Evolutionary conservation across 2,329 filamentous ascomycete genomes (phyloP), one percentile per base, ranked within the genome.

Genomic region (Xylariales sp.): DNA sequence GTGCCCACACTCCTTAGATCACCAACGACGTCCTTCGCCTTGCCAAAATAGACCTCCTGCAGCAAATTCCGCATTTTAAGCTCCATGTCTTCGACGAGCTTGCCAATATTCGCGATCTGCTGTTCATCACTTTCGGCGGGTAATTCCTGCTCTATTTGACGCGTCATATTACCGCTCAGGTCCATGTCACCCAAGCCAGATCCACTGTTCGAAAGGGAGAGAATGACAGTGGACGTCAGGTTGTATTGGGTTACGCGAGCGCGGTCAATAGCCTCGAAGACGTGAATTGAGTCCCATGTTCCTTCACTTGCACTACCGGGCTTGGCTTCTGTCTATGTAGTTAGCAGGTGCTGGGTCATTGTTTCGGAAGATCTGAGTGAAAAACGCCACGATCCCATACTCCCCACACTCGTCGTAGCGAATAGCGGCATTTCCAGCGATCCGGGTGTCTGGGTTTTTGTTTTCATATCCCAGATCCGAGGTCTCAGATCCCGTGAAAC

Each of bases 1-100:
- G 85, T 82, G 38, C 82, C 81, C 50, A 95, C 77, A 66, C 90
- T 97, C 62, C 93, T 78, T 65, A 98, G 68, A 63, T 98, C 91
- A 42, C 91, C 93, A 3, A 98, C 91, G 3, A 98, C 89, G 66
- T 98, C 93, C 77, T 95, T 96, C 42, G 93, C 91, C 74, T 98
- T 98, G 61, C 93, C 93, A 68, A 98, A 98, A 70, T 98, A 98
- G 37, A 98, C 93, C 68, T 98, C 93, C 73, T 98, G 91, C 62
- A 98, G 71, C 65, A 97, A 66, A 66, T 98, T 98, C 51, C 93
- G 81, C 93, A 98, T 97, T 76, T 96, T 95, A 62, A 96, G 80
- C 71, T 98, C 93, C 93, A 98, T 97, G 65, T 98, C 93, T 73
- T 98, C 93, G 39, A 98, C 90, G 60, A 98, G 75, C 50, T 84